Base-by-base conservation (phyloP, 495 filamentous ascomycete species). In the Xylaria longipes region DNA sequence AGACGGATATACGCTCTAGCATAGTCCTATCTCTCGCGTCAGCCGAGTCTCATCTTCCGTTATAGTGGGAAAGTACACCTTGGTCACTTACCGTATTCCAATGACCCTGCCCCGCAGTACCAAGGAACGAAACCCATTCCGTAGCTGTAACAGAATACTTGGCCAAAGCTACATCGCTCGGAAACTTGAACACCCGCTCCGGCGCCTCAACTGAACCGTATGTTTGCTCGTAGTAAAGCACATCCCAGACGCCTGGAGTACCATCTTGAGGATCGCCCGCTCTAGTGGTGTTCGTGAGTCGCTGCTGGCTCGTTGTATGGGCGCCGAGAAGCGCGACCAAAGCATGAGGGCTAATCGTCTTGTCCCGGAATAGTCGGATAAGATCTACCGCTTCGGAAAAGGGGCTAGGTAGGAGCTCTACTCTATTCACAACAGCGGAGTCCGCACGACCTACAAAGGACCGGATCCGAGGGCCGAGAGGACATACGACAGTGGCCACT, bases 311-410 rank as follows among this genome's bases (percentile, higher is more conserved):
- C 15, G 77, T 77, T 17, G 82, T 83, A 71, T 86, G 84, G 3
- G 84, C 84, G 50, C 84, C 84, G 2, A 86, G 68, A 29, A 86
- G 76, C 17, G 82, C 83, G 5, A 81, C 81, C 0, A 86, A 74
- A 46, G 77, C 79, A 62, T 80, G 78, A 33, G 82, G 69, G 67
- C 75, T 73, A 64, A 86, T 79, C 3, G 82, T 83, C 75, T 86
- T 86, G 46, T 80, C 78, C 35, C 68, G 58, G 68, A 84, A 86
- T 22, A 86, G 76, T 58, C 75, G 72, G 71, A 84, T 79, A 31
- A 86, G 72, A 25, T 61, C 72, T 48, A 82, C 78, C 15, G 82
- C 79, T 0, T 65, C 62, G 64, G 70, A 70, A 61, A 62, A 74
- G 35, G 76, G 77, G 45, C 58, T 71, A 15, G 84, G 84, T 14